Conservation (phyloP, 2,329 filamentous ascomycete species). For the Neopestalotiopsis rosae region DNA sequence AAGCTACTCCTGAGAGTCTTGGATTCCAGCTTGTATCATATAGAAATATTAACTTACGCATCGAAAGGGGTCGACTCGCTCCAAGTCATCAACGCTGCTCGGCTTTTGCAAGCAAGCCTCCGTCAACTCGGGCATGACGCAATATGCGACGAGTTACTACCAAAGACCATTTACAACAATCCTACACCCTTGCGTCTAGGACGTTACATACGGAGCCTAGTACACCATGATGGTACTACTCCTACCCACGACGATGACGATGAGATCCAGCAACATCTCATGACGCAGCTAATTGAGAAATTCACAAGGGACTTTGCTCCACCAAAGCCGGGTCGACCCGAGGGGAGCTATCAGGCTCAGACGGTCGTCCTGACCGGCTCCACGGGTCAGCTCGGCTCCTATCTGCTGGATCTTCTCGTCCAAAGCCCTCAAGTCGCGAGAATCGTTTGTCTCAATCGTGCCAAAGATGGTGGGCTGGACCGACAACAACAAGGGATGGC, state of each 20-base stretch:
- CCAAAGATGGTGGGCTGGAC: constrained; percentile 42
- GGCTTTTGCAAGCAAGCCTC: constrained; percentile 41
- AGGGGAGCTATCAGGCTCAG: constrained; percentile 35
- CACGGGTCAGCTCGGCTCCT: constrained; percentile 54
- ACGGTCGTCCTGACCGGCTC: constrained; percentile 53
- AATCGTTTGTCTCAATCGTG: constrained; percentile 55
- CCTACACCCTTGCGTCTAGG: constrained; percentile 42
- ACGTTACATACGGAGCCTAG: constrained; percentile 35
- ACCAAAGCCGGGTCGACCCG: constrained; percentile 34
- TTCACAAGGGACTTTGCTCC: constrained; percentile 37
- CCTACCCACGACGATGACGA: constrained; percentile 25
- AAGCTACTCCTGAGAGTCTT: not conserved
- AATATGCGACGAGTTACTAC: constrained; percentile 30
- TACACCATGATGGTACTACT: constrained; percentile 23
- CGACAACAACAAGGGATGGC: constrained; percentile 44
- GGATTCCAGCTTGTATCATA: no score
- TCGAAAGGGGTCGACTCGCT: constrained; percentile 44
- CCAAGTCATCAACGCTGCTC: constrained; percentile 43
- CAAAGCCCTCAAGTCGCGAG: constrained; percentile 40
- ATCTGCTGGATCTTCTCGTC: constrained; percentile 47
- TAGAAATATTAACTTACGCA: no score
- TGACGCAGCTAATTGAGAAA: constrained; percentile 41
- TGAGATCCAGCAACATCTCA: constrained; percentile 21
- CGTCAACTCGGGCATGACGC: constrained; percentile 30
- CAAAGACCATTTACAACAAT: constrained; percentile 45